phyloP scores from a whole-genome alignment of 2,329 filamentous ascomycete species.

The Bipolaris cookei region DNA sequence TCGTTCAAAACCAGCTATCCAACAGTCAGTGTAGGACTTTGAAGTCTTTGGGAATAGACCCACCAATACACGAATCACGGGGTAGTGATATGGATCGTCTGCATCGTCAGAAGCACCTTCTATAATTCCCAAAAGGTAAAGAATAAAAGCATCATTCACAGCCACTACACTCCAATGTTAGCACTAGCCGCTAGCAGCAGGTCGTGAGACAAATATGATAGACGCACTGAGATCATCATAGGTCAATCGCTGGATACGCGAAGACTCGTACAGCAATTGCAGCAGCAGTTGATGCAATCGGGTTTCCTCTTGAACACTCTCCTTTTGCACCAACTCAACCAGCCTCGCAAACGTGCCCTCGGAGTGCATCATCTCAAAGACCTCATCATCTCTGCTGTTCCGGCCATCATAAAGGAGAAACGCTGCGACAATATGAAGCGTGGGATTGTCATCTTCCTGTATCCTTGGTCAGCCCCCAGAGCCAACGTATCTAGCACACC shows the following conservation, averaged over 20 bases:
- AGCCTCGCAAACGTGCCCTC: conserved; percentile 85
- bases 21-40: conserved; percentile 2
- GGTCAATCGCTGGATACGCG: conserved; percentile 82
- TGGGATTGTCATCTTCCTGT: conserved; percentile 83
- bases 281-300: conserved; percentile 80
- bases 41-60: conserved; percentile 43
- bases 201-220: neutral
- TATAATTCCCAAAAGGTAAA: conserved; percentile 83
- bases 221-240: conserved; percentile 75
- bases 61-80: conserved; percentile 90
- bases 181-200: neutral
- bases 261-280: conserved; percentile 95
- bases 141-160: conserved; percentile 78
- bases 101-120: conserved; percentile 86
- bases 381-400: conserved; percentile 73
- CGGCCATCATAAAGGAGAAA: conserved; percentile 89
- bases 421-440: conserved; percentile 81
- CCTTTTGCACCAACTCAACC: conserved; percentile 77
- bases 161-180: conserved; percentile 51
- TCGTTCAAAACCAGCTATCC: conserved; percentile 89
- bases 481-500: too few relatives aligned
- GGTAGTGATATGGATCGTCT: conserved; percentile 93
- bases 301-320: conserved; percentile 67
- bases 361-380: conserved; percentile 85
- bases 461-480: conserved; percentile 19